These are phyloP conservation scores for Trichoderma guizhouense DNA, from an alignment of 2,329 filamentous ascomycete genomes.

Conservation along the genomic window DNA sequence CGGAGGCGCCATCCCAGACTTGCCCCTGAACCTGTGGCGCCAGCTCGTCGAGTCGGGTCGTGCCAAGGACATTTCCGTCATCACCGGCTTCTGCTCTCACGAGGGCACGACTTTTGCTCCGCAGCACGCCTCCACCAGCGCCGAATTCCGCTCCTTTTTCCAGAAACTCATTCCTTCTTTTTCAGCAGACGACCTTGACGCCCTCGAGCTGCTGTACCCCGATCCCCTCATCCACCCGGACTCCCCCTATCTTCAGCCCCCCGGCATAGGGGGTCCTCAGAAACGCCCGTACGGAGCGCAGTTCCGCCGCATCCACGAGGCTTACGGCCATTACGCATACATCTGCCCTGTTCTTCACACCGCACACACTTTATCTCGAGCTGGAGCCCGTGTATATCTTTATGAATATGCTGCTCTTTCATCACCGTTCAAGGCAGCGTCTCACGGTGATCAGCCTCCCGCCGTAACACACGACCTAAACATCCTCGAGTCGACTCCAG, in stretches of 20 bases:
- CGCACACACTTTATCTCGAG: slow-evolving; percentile 39
- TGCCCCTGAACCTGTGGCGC: slow-evolving; percentile 59
- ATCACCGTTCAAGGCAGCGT: slow-evolving; percentile 36
- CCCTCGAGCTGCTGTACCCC: slow-evolving; percentile 60
- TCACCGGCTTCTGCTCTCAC: slow-evolving; percentile 69
- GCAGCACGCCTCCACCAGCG: slow-evolving; percentile 40
- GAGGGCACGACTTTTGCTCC: slow-evolving; percentile 66
- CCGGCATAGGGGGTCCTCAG: slow-evolving; percentile 24
- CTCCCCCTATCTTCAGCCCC: slow-evolving; percentile 41
- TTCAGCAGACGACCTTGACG: slow-evolving; percentile 47
- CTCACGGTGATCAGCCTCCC: slow-evolving; percentile 47
- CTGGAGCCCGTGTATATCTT: slow-evolving; percentile 44
- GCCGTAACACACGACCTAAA: slow-evolving; percentile 43
- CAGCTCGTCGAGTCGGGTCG: slow-evolving; percentile 49
- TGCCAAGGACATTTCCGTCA: slow-evolving; percentile 36
- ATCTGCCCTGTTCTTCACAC: slow-evolving; percentile 62
- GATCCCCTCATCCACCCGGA: slow-evolving; percentile 45
- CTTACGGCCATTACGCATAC: slow-evolving; percentile 63
- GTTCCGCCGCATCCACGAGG: slow-evolving; percentile 56
- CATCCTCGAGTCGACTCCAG: slow-evolving; percentile 32
- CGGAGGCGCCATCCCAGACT: slow-evolving; percentile 51
- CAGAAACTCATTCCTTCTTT: slow-evolving; percentile 57
- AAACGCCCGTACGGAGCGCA: slow-evolving; percentile 44
- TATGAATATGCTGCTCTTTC: slow-evolving; percentile 59
- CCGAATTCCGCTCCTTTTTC: slow-evolving; percentile 61